Conservation (phyloP, 1,284 basidiomycete genomes). For the Leccinum variabile region DNA sequence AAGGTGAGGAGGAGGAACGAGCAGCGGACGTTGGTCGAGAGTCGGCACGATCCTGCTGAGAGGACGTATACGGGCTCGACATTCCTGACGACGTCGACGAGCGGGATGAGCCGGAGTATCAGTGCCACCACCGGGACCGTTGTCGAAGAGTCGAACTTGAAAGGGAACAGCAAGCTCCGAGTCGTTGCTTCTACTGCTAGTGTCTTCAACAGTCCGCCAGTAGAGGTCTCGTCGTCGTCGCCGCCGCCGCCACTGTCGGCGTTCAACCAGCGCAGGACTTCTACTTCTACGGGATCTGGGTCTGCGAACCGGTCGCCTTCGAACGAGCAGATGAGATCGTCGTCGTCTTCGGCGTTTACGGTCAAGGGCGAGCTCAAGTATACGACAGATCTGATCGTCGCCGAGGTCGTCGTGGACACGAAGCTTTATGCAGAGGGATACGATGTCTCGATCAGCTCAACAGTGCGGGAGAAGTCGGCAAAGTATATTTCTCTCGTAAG, state of each 20-base stretch:
- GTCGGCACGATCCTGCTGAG: constrained; percentile 49
- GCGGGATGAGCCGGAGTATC: constrained; percentile 5
- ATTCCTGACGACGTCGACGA: constrained; percentile 36
- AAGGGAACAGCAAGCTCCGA: constrained; percentile 6
- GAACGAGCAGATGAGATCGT: constrained; percentile 19
- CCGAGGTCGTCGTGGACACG: constrained; percentile 74
- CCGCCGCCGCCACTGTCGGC: constrained; percentile 15
- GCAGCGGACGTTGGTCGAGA: constrained; percentile 50
- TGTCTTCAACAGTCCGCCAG: not conserved
- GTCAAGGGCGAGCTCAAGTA: constrained; percentile 57
- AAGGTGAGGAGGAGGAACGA: constrained; percentile 59
- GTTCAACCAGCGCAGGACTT: constrained; percentile 14
- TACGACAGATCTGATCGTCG: constrained; percentile 61
- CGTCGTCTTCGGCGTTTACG: constrained; percentile 54
- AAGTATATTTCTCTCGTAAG: constrained; percentile 21
- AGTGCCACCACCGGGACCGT: not conserved
- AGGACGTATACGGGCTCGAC: constrained; percentile 52
- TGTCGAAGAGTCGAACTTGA: constrained; percentile 27
- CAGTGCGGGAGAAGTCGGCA: constrained; percentile 41
- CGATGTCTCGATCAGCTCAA: constrained; percentile 51
- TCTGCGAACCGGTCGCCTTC: constrained; percentile 18
- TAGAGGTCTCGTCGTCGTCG: not conserved
- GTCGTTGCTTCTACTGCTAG: not conserved
- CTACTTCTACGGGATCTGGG: constrained; percentile 18
- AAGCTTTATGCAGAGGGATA: constrained; percentile 75